Percentiles rank a stretch among this genome's conserved stretches.
These are phyloP conservation scores for Sarocladium strictum DNA, from an alignment of 2,329 filamentous ascomycete genomes.

Conservation along the genomic window DNA sequence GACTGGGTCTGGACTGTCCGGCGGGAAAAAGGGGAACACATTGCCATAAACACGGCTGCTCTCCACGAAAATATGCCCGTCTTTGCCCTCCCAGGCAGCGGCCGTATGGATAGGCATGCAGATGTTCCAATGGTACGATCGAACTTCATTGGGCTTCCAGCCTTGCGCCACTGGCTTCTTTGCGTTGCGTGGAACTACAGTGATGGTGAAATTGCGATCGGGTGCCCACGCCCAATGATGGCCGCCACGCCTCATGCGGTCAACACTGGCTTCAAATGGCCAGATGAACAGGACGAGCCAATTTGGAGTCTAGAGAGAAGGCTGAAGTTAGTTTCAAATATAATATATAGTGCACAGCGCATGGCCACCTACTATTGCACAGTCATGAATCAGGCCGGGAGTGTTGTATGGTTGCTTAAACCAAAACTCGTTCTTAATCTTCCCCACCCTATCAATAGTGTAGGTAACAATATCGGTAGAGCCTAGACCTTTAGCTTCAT, in stretches of 20 bases:
- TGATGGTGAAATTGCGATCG: background rate
- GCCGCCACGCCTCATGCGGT: constrained; percentile 24
- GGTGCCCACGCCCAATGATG: constrained; percentile 15
- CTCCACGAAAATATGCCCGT: background rate
- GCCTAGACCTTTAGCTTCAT: background rate
- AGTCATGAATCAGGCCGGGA: constrained; percentile 32
- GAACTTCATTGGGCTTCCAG: background rate
- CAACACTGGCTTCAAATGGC: constrained; percentile 27
- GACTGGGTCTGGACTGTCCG: background rate
- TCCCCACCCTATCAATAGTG: background rate
- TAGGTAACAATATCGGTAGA: background rate
- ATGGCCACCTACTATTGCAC: constrained; percentile 18
- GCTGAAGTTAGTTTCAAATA: no score
- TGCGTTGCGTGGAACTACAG: background rate
- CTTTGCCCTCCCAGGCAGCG: background rate
- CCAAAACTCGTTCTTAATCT: background rate
- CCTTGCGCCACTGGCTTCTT: background rate
- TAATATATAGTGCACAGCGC: no score
- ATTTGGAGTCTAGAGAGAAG: constrained; percentile 23
- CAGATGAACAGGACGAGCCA: constrained; percentile 28
- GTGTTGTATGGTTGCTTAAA: background rate
- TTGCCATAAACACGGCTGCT: background rate
- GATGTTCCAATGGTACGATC: background rate
- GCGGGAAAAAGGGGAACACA: background rate
- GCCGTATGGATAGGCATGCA: background rate